Conservation (phyloP, 169 alveolate species). For the Cryptosporidium parvum region DNA sequence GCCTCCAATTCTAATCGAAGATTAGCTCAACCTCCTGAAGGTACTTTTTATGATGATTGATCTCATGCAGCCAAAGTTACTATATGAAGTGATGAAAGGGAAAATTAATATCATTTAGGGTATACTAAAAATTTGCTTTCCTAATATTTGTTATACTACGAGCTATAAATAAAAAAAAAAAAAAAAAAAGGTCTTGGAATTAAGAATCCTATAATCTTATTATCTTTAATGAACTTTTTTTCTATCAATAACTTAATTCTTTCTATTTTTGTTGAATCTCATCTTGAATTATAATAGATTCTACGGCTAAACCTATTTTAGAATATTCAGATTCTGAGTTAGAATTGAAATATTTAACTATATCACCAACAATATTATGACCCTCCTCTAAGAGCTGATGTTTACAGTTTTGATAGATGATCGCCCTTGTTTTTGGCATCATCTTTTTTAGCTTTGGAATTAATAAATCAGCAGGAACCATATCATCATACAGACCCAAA, state of each 20-base stretch:
- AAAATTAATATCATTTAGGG: background rate
- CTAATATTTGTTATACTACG: background rate
- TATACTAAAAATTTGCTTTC: background rate
- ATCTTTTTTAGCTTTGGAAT: constrained; percentile 16
- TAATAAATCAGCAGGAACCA: constrained; percentile 14
- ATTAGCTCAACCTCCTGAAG: constrained; percentile 97
- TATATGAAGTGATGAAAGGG: background rate
- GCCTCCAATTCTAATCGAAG: constrained; percentile 89
- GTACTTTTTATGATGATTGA: constrained; percentile 84
- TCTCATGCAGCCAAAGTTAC: too few species aligned
- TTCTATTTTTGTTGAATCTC: background rate
- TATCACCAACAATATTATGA: constrained; percentile 19
- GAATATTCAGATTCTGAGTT: background rate
- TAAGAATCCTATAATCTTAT: background rate
- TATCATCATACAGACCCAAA: constrained; percentile 64
- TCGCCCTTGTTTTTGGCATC: constrained; percentile 41
- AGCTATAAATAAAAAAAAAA: background rate
- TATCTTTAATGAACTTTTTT: background rate
- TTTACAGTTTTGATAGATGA: constrained; percentile 36
- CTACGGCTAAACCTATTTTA: constrained; percentile 32
- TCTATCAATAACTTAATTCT: background rate
- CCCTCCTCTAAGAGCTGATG: constrained; percentile 64
- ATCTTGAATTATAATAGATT: constrained; percentile 52
- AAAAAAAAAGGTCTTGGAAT: background rate
- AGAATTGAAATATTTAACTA: constrained; percentile 12